Evolutionary conservation across 2,329 filamentous ascomycete genomes (phyloP).

Genomic region (Claviceps quebecensis): DNA sequence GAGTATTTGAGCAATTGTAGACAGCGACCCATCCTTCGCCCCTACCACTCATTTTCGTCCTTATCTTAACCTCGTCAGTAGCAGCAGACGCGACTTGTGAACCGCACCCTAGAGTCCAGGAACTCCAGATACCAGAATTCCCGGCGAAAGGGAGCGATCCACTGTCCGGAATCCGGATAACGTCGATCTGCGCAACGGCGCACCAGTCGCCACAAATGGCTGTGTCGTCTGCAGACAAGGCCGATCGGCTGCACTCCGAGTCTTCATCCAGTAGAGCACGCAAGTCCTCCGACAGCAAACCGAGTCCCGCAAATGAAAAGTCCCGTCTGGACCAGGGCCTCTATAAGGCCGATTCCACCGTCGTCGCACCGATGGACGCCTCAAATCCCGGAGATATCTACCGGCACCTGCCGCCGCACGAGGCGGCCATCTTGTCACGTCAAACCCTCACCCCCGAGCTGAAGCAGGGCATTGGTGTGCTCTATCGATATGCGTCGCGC

Average conservation of each 20-base stretch:
- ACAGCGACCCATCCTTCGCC: too few species aligned
- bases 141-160: too few species aligned
- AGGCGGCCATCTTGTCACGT: constrained; percentile 51
- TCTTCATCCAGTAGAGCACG: constrained; percentile 2
- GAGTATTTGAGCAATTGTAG: neutral
- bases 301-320: constrained; percentile 2
- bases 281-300: constrained; percentile 4
- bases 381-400: constrained; percentile 38
- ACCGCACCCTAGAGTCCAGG: too few species aligned
- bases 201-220: constrained; percentile 3
- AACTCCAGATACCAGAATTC: too few species aligned
- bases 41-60: too few species aligned
- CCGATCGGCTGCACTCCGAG: neutral
- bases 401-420: constrained; percentile 47
- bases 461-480: constrained; percentile 47
- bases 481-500: constrained; percentile 57
- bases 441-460: constrained; percentile 54
- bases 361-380: constrained; percentile 12
- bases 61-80: too few species aligned
- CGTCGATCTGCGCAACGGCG: constrained; percentile 1
- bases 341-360: constrained; percentile 8
- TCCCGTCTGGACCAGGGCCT: constrained; percentile 4
- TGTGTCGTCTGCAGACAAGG: constrained; percentile 1
- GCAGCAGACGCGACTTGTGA: too few species aligned
- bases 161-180: too few species aligned